Base-by-base conservation (phyloP, 306 rosid species). In the Adenanthera pavonina region DNA sequence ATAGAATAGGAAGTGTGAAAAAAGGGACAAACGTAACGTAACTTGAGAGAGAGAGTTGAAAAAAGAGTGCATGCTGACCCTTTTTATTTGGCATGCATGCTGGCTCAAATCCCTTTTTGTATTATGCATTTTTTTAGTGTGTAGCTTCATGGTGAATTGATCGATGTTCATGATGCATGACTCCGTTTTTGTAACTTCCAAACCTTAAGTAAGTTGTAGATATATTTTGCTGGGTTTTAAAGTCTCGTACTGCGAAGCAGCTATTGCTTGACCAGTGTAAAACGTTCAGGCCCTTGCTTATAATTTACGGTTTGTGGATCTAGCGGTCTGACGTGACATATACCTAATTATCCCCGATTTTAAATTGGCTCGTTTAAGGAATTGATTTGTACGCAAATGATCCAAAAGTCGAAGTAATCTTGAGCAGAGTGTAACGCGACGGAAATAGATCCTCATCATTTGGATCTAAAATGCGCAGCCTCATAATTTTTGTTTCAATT, bases 11-110 rank as follows among this genome's bases (percentile, higher is more conserved):
- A 56, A 52, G 76, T 49, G 66, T 52, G 56, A 59, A 85, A 85
- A 69, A 83, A 46, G 66, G 68, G 77, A 74, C 20, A 57, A 57
- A 77, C 56, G 62, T 25, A 11, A 77, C 69, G 49, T 67, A 77
- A 43, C 74, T 78, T 84, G 10, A 30, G 71, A 56, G 76, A 30
- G 65, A 75, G 75, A 69, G 57, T 57, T 84, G 77, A 70, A 73
- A 61, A 85, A 62, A 76, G 51, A 65, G 81, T 66, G 94, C 97
- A 84, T 92, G 98, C 97, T 82, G 89, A 75, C 95, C 85, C 65
- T 35, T 0, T 74, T 87, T 90, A 60, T 57, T 34, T 81, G 85
- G 94, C 96, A 87, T 85, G 93, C 98, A 80, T 84, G 72, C 54
- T 69, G 17, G 69, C 65, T 38, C 72, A 77, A 47, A 69, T 20